Evolutionary conservation across 805 yeast genomes (phyloP), one percentile per base, ranked within the genome.

Genomic region (Cyberlindnera samutprakarnensis): DNA sequence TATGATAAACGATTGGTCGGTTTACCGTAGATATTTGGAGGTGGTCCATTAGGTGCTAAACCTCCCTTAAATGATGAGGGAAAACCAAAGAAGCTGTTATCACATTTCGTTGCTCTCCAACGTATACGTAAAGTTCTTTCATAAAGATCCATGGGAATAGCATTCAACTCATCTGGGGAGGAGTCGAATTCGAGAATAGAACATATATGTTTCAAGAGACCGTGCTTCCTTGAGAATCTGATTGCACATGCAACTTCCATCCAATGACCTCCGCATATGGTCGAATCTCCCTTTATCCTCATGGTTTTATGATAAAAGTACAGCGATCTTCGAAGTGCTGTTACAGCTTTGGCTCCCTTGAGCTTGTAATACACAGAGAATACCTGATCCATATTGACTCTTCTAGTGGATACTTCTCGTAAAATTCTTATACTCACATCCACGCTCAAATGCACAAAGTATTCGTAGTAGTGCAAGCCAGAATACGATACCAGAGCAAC

Each of bases 261-360:
- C 58, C 58, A 53, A 23, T 39, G 44, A 2, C 58, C 58, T 15
- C 58, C 58, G 35, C 53, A 47, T 7, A 53, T 27, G 1, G 57
- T 42, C 2, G 28, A 28, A 14, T 53, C 58, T 25, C 42, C 41
- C 33, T 35, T 38, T 10, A 36, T 32, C 11, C 26, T 20, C 7
- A 47, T 21, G 8, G 33, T 32, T 22, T 34, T 37, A 23, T 38
- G 38, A 5, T 31, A 28, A 1, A 15, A 31, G 16, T 36, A 36
- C 20, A 51, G 44, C 1, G 46, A 26, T 19, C 50, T 39, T 11
- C 41, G 21, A 5, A 41, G 14, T 6, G 27, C 19, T 5, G 32
- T 23, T 9, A 29, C 27, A 3, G 37, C 36, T 2, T 35, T 28
- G 4, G 35, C 22, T 2, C 46, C 43, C 22, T 39, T 45, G 6